Conservation (phyloP, 2,329 filamentous ascomycete genomes). For the Penicillium vulpinum region DNA sequence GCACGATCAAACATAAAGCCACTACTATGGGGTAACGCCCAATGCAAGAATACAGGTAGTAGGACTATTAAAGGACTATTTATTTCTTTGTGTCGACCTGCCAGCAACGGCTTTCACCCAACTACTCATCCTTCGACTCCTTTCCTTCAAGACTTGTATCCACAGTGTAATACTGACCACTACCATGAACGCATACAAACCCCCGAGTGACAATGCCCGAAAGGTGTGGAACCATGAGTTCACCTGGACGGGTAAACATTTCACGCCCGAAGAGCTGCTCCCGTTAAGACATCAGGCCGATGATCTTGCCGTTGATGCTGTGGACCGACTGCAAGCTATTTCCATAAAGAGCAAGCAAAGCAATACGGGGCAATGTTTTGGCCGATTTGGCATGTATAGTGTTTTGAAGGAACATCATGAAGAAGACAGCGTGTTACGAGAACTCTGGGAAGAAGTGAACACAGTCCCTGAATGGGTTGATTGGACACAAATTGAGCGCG, state of each 20-base stretch:
- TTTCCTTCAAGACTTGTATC: background rate
- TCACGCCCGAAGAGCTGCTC: background rate
- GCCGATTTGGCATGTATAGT: constrained; percentile 50
- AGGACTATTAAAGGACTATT: background rate
- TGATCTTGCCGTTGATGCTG: background rate
- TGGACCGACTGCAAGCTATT: background rate
- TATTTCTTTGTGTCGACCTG: background rate
- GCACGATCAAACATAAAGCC: no score
- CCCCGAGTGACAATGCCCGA: background rate
- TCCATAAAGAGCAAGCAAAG: background rate
- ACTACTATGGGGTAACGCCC: background rate
- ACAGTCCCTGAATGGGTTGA: constrained; percentile 73
- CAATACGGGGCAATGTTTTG: background rate
- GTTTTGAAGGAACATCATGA: constrained; percentile 60
- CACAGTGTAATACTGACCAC: background rate
- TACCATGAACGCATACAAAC: background rate
- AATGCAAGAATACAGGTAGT: background rate
- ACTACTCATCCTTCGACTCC: background rate
- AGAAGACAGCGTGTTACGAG: constrained; percentile 55
- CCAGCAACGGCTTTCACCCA: background rate
- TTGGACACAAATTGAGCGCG: constrained; percentile 71
- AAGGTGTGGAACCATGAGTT: background rate
- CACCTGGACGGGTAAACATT: background rate
- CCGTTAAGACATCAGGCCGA: background rate
- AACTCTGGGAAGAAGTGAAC: constrained; percentile 67